Base-by-base conservation (phyloP, 306 rosid species). In the Trichosanthes truncata region DNA sequence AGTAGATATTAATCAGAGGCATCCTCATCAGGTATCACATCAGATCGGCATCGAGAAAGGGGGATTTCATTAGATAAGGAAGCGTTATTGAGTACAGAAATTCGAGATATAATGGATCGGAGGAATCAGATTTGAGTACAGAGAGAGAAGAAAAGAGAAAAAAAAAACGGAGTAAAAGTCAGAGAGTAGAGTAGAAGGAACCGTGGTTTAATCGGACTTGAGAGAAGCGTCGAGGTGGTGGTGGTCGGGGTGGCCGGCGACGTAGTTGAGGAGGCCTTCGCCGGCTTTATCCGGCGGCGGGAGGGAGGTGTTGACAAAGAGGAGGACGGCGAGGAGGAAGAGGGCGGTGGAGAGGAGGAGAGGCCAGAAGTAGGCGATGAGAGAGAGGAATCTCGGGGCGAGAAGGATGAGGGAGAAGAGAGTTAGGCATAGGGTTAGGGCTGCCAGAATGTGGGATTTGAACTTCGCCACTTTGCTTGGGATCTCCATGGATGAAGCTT, bases 341-440 rank as follows among this genome's bases (percentile, higher is more conserved):
- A 92, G 85, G 1, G 97, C 90, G 1, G 98, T 92, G 80, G 98
- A 92, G 87, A 92, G 87, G 29, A 91, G 76, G 29, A 94, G 98
- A 3, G 98, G 98, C 96, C 98, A 94, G 81, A 94, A 94, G 87
- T 91, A 94, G 38, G 91, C 88, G 26, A 94, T n/a, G 57, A 94
- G 81, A 59, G 87, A 79, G 18, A 91, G 23, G 79, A 92, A 85
- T 79, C 87, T 84, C 6, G 97, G 97, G 0, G 91, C 93, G 23
- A 91, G 6, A 12, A 81, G 33, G 80, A 83, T 15, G 60, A 92
- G 79, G 31, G 86, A 15, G 75, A 84, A 57, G 25, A 89, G 61
- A 35, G 79, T 68, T 49, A 85, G 2, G 49, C 61, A 73, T 9
- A 88, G 31, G 3, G 82, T 1, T 12, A 89, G 69, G 2, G 81